phyloP scores from a whole-genome alignment of 2,329 filamentous ascomycete genomes.

The Escovopsis weberi region DNA sequence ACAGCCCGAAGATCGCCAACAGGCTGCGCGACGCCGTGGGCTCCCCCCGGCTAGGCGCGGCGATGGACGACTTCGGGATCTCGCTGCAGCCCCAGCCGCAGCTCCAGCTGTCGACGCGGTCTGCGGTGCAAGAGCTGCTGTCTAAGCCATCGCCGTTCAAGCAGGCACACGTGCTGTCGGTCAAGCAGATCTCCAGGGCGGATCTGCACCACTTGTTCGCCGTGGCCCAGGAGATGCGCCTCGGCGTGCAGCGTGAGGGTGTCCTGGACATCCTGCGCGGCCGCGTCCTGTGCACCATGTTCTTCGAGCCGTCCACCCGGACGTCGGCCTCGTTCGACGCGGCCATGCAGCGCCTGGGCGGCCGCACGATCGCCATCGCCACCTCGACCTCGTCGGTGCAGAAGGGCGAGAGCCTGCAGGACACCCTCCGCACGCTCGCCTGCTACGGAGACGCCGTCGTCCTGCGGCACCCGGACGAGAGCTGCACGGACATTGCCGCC shows the following conservation, averaged over 20 bases:
- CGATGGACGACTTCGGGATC: constrained; percentile 31
- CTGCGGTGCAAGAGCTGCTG: constrained; percentile 58
- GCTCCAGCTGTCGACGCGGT: constrained; percentile 36
- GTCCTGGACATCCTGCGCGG: constrained; percentile 78
- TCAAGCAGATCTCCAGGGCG: constrained; percentile 74
- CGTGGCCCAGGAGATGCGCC: constrained; percentile 92
- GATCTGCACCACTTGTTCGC: constrained; percentile 92
- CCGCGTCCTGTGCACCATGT: constrained; percentile 77
- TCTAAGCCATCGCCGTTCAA: constrained; percentile 70
- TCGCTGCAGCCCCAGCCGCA: constrained; percentile 20
- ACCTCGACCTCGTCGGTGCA: constrained; percentile 77
- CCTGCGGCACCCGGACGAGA: constrained; percentile 80
- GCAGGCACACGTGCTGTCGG: constrained; percentile 77
- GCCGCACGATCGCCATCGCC: constrained; percentile 66
- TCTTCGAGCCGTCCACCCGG: constrained; percentile 94
- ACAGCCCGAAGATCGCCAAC: constrained; percentile 16
- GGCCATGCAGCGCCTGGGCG: constrained; percentile 95
- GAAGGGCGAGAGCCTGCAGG: constrained; percentile 88
- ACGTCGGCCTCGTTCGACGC: constrained; percentile 94
- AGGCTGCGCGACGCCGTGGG: constrained; percentile 15
- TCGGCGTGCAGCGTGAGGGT: constrained; percentile 84
- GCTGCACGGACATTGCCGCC: constrained; percentile 65
- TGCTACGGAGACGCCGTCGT: constrained; percentile 94
- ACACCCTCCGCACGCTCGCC: constrained; percentile 82
- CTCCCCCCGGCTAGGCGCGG: constrained; percentile 11